Evolutionary conservation across 148 eudicot genomes (phyloP), one percentile per base, ranked within the genome.

Genomic region (Rhododendron griersonianum): DNA sequence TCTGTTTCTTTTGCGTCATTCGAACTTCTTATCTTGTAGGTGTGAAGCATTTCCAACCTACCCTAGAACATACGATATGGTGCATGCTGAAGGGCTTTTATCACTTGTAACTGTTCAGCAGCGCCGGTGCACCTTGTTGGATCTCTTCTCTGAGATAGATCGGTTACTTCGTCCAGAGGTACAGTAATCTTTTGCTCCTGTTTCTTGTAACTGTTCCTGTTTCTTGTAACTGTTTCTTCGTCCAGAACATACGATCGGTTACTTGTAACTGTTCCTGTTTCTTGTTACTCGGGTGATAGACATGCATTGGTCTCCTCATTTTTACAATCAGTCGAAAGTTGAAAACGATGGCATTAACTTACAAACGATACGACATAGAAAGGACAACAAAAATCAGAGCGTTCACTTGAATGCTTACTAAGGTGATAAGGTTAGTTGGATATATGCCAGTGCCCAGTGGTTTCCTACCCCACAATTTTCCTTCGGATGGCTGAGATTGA

Each of bases 81-180:
- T 98, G 47, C 99, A 98, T 90, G 99, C 95, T 39, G 92, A 93
- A 85, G 98, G 98, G 84, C 91, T 98, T 86, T 91, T 98, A 81
- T 88, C 99, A 76, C 93, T 93, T 81, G 93, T 92, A 90, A 89
- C 87, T 81, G 89, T 84, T 78, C 86, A 92, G 87, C 89, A 94
- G 84, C 91, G 89, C 25, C 88, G 91, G 79, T 98, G 99, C 90
- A 87, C 83, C 77, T 89, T 90, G 91, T 85, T 93, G 3, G 94
- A 95, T 89, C 75, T 98, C 82, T 95, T 98, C 65, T 83, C 91
- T 84, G 99, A 98, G 93, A 94, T 98, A 23, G 99, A 98, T 89
- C 96, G 99, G 28, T 59, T 98, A 53, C 99, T 98, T 88, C 98
- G 99, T 84, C 99, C 99, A 39, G 99, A 98, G 99, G 99, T 97